phyloP scores from a whole-genome alignment of 306 rosid species.

The Pachyrhizus erosus region DNA sequence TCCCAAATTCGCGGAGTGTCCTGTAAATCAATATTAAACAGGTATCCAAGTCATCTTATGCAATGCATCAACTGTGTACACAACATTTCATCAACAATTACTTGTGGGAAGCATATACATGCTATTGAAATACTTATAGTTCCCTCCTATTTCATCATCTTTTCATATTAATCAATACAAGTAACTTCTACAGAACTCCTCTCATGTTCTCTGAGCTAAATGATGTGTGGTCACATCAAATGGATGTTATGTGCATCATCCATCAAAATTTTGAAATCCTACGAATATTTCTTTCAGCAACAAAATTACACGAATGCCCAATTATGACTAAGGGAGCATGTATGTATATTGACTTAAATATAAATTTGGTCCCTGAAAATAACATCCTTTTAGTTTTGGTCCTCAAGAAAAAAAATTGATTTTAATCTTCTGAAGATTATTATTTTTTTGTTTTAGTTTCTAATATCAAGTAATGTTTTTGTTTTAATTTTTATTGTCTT shows the following conservation, averaged over 20 bases:
- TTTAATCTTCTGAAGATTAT: too few species aligned
- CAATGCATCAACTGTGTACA: background rate
- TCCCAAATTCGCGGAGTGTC: background rate
- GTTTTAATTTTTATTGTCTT: too few species aligned
- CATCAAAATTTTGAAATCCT: background rate
- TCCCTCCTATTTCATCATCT: background rate
- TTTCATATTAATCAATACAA: background rate
- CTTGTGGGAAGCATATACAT: background rate
- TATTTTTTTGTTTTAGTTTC: too few species aligned
- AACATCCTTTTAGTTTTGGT: too few species aligned
- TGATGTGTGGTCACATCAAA: too few species aligned
- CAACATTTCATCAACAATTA: constrained; percentile 15
- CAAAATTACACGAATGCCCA: background rate
- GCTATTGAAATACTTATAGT: too few species aligned
- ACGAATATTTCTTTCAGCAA: background rate
- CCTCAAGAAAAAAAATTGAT: too few species aligned
- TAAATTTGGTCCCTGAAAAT: too few species aligned
- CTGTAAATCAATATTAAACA: constrained; percentile 8
- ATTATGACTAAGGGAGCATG: background rate
- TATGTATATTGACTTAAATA: too few species aligned
- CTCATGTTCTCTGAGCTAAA: background rate
- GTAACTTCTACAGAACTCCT: background rate
- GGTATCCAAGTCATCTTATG: background rate
- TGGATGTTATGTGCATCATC: too few species aligned
- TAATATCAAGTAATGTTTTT: too few species aligned